These are phyloP conservation scores for Kwoniella mangroviensis DNA, from an alignment of 768 basidiomycete genomes.

Conservation along the genomic window DNA sequence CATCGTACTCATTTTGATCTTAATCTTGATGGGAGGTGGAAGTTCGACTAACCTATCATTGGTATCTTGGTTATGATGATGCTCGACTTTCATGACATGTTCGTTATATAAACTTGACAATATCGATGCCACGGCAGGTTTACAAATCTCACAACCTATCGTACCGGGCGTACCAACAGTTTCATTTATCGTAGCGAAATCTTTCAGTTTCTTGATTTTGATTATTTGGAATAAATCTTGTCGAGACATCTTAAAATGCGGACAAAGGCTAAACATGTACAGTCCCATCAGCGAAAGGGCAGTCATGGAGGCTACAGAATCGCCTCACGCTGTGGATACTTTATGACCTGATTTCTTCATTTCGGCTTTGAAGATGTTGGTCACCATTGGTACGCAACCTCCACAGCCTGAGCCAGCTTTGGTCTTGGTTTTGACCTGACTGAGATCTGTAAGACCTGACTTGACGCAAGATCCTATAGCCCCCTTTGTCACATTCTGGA, in stretches of 20 bases:
- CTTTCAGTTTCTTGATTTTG: slow-evolving; percentile 67
- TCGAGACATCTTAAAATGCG: slow-evolving; percentile 69
- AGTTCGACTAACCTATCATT: slow-evolving; percentile 61
- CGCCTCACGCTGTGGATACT: slow-evolving; percentile 60
- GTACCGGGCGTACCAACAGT: slow-evolving; percentile 63
- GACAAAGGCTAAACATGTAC: slow-evolving; percentile 60
- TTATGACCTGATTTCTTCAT: slow-evolving; percentile 71
- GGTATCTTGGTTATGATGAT: slow-evolving; percentile 74
- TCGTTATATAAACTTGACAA: slow-evolving; percentile 68
- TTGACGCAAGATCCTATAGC: slow-evolving; percentile 64
- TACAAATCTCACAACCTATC: slow-evolving; percentile 75
- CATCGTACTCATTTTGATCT: not conserved
- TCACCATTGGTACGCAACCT: slow-evolving; percentile 70
- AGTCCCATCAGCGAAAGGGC: not conserved
- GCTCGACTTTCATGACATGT: slow-evolving; percentile 67
- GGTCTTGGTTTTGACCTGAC: slow-evolving; percentile 67
- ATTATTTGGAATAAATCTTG: slow-evolving; percentile 71
- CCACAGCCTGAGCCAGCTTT: slow-evolving; percentile 76
- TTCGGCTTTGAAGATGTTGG: slow-evolving; percentile 62
- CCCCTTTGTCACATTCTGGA: slow-evolving; percentile 68
- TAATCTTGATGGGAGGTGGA: not conserved
- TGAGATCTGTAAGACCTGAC: slow-evolving; percentile 63
- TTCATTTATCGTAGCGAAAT: slow-evolving; percentile 65
- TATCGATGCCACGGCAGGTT: slow-evolving; percentile 68
- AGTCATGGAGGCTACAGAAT: not conserved